These are phyloP conservation scores for Zizania palustris DNA, from an alignment of 202 grass and related monocot genomes.

Conservation along the genomic window DNA sequence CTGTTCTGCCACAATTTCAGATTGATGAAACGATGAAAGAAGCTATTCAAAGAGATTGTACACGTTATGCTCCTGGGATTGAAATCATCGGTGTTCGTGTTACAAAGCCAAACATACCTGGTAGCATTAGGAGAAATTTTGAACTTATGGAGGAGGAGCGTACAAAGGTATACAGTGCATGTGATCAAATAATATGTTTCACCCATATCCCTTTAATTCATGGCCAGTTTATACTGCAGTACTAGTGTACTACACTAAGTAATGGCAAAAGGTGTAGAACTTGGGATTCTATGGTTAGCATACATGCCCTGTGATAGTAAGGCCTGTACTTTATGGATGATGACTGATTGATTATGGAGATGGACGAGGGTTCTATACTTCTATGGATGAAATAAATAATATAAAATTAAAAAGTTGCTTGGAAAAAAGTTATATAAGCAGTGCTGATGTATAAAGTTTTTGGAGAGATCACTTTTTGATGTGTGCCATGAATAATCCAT, in stretches of 20 bases:
- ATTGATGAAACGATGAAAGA: conserved; percentile 99
- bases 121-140: conserved; percentile 87
- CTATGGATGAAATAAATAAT: too few species aligned
- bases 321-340: background rate
- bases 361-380: too few species aligned
- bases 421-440: too few species aligned
- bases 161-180: conserved; percentile 74
- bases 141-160: conserved; percentile 99
- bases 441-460: too few species aligned
- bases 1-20: conserved; percentile 56
- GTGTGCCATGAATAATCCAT: too few species aligned
- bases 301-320: conserved; percentile 20
- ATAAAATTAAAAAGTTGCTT: too few species aligned
- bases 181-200: conserved; percentile 25
- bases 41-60: conserved; percentile 94
- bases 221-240: conserved; percentile 24
- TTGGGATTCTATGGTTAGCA: background rate
- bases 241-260: conserved; percentile 1
- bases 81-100: conserved; percentile 95
- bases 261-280: too few species aligned
- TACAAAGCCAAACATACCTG: conserved; percentile 95
- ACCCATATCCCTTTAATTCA: background rate
- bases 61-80: conserved; percentile 94
- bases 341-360: too few species aligned
- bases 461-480: too few species aligned